Base-by-base conservation (phyloP, 192 early-diverging fungal species). In the Pilaira anomala region DNA sequence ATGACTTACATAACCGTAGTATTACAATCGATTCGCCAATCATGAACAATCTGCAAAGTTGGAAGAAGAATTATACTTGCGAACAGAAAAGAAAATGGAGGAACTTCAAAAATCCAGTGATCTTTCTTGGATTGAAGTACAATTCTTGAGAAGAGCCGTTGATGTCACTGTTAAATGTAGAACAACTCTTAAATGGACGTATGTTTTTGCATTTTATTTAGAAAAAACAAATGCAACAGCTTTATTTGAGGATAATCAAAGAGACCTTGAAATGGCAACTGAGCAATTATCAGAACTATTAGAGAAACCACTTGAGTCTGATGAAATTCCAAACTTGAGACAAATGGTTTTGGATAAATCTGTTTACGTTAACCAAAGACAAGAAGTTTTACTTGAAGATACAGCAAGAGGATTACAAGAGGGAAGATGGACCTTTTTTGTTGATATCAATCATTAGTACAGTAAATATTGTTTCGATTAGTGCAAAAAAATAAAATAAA, bases 81-180 rank as follows among this genome's bases (percentile, higher is more conserved):
- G 91, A 76, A 95, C 94, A 18, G 93, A 94, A 53, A 85, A 85
- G 60, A 94, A 94, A 74, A 98, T 99, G 95, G 92, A 94, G 63
- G 91, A 92, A 71, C 90, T 99, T 86, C 97, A 98, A 76, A 81
- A 87, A 49, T 85, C 85, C 1, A 88, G 88, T 24, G 86, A 88
- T 19, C 76, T 99, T 54, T 93, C 93, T 18, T 99, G 96, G 96
- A 98, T 98, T 65, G 94, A 99, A 78, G 96, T 98, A 2, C 96
- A 99, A 79, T 99, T 99, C 71, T 75, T 99, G 28, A 85, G 85
- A 50, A 90, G 88, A 39, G 96, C 96, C 6, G 94, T 95, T 33
- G 92, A 95, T 65, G 90, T 90, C 0, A 83, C 97, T 24, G 82
- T 93, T 7, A 74, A 90, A 53, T 93, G 94, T 63, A 93, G 97